These are phyloP conservation scores for Acrodontium crateriforme DNA, from an alignment of 2,329 filamentous ascomycete species.

Conservation along the genomic window DNA sequence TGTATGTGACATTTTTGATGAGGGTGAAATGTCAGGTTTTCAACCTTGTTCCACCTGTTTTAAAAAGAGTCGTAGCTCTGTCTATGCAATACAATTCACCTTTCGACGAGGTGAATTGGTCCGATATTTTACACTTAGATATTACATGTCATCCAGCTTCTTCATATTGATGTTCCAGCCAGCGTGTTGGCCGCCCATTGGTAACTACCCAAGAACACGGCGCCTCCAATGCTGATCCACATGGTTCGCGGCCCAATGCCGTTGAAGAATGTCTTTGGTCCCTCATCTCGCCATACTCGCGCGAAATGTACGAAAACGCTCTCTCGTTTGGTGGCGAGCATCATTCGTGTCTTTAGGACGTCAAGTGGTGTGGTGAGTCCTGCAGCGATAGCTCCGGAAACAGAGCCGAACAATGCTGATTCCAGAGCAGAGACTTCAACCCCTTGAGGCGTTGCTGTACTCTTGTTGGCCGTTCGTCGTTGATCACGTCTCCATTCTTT, in stretches of 20 bases:
- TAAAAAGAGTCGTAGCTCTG: too few species aligned
- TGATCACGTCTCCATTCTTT: conserved; percentile 52
- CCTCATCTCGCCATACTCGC: conserved; percentile 50
- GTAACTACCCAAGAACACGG: conserved; percentile 88
- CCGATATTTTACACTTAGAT: too few species aligned
- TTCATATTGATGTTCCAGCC: conserved; percentile 33
- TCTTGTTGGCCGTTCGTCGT: conserved; percentile 7
- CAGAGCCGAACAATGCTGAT: conserved; percentile 71
- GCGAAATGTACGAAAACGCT: conserved; percentile 46
- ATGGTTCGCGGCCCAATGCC: conserved; percentile 70
- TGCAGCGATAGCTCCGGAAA: conserved; percentile 74
- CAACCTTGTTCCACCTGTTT: too few species aligned
- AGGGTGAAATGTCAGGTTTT: too few species aligned
- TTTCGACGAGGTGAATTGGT: too few species aligned
- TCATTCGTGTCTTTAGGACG: conserved; percentile 91
- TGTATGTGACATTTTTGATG: too few species aligned
- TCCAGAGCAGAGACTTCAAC: conserved; percentile 47
- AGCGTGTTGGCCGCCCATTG: conserved; percentile 74
- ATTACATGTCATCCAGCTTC: too few species aligned
- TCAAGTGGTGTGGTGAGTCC: conserved; percentile 85
- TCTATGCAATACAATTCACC: too few species aligned
- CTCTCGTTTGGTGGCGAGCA: conserved; percentile 63
- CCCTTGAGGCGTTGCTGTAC: conserved; percentile 3
- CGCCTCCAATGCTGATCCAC: conserved; percentile 91
- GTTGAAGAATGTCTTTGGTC: conserved; percentile 56